Conservation (phyloP, 2,329 filamentous ascomycete species). For the Cylindrodendrum hubeiense region DNA sequence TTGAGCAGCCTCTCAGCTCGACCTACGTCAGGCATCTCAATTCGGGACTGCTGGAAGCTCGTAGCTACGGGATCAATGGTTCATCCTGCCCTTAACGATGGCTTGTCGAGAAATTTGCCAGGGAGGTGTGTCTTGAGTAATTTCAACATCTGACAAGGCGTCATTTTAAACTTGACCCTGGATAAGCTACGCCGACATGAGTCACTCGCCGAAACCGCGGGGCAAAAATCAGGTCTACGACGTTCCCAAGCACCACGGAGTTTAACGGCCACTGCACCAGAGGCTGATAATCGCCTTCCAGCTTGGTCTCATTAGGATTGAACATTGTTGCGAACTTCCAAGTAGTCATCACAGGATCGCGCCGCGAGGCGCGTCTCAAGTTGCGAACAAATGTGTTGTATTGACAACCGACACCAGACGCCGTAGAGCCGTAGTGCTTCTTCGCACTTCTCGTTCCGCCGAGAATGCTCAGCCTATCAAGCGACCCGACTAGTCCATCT, state of each 20-base stretch:
- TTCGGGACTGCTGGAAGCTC: neutral
- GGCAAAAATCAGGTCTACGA: conserved; percentile 23
- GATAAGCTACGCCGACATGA: conserved; percentile 27
- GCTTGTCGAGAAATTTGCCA: neutral
- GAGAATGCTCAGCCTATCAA: conserved; percentile 52
- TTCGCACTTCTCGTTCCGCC: conserved; percentile 48
- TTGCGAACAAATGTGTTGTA: conserved; percentile 53
- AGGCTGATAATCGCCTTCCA: neutral
- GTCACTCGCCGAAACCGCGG: conserved; percentile 35
- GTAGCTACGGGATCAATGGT: neutral
- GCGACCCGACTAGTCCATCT: conserved; percentile 53
- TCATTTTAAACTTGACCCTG: conserved; percentile 8
- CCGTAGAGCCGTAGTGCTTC: conserved; percentile 54
- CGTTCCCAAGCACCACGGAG: neutral
- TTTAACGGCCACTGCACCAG: neutral
- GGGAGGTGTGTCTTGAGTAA: neutral
- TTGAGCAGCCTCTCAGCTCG: neutral
- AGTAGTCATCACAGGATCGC: conserved; percentile 7
- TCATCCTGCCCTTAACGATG: neutral
- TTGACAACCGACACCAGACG: conserved; percentile 59
- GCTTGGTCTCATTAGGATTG: neutral
- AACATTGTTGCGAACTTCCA: neutral
- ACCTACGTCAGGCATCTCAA: neutral
- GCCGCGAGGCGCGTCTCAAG: conserved; percentile 3
- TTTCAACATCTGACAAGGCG: conserved; percentile 1